Base-by-base conservation (phyloP, 768 basidiomycete genomes). In the Plicaturopsis crispa region DNA sequence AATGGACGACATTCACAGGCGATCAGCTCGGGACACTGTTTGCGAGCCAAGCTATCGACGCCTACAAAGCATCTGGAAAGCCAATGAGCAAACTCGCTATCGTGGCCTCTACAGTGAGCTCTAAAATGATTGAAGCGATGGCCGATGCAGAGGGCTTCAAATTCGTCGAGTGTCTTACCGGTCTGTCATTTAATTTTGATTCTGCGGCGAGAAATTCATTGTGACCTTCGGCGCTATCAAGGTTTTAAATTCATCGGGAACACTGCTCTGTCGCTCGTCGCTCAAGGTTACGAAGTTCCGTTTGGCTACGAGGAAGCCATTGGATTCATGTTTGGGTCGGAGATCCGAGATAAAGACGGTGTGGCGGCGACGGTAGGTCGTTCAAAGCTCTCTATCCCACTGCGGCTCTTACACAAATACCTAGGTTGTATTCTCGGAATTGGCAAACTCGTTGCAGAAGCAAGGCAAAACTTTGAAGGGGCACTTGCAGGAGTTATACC, bases 271-370 rank as follows among this genome's bases (percentile, higher is more conserved):
- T 61, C 67, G 35, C 70, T 91, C 12, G 78, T 72, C 11, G 53
- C 61, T 31, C 60, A 77, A 26, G 89, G 87, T 2, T 86, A 73
- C 49, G 72, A 80, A 30, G 80, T 83, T 7, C 75, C 73, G 0
- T 91, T 92, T 50, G 87, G 81, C 7, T 93, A 93, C 50, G 90
- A 93, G 52, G 90, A 93, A 59, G 90, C 91, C 1, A 91, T 93
- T 39, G 90, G 90, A 3, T 93, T 75, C 53, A 91, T 91, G 87
- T 79, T 89, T 56, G 85, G 86, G 19, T 64, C 73, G 11, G 65
- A 78, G 19, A 75, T 92, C 47, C 69, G 84, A 24, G 90, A 93
- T 55, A 93, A 93, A 54, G 90, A 93, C 53, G 90, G 90, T 2
- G 75, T 93, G 36, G 73, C 84, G 35, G 87, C 88, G 4, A 78